Evolutionary conservation across 1,284 basidiomycete species (phyloP).

Genomic region (Peniophora sp.): DNA sequence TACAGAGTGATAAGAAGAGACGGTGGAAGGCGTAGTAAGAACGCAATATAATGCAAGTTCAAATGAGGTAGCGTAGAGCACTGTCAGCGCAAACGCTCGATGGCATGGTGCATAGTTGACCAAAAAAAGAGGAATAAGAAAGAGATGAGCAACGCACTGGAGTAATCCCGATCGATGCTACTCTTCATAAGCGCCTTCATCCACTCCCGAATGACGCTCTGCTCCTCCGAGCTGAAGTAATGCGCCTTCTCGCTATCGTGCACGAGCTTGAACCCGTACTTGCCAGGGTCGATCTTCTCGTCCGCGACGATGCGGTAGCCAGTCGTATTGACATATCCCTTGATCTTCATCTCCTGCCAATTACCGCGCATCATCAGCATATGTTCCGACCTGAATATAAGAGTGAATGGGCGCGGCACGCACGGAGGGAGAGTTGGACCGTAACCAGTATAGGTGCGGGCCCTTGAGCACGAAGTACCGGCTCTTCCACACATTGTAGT

Average conservation of each 20-base stretch:
- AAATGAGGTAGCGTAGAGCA: no score
- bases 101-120: background rate
- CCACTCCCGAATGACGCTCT: slow-evolving; percentile 83
- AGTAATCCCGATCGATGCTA: slow-evolving; percentile 90
- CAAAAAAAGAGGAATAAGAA: background rate
- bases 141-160: slow-evolving; percentile 51
- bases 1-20: background rate
- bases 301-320: slow-evolving; percentile 95
- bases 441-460: slow-evolving; percentile 79
- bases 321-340: slow-evolving; percentile 88
- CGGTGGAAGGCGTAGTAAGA: no score
- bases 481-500: slow-evolving; percentile 90
- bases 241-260: slow-evolving; percentile 87
- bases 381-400: no score
- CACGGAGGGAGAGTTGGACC: slow-evolving; percentile 62
- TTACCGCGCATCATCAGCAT: background rate
- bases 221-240: slow-evolving; percentile 88
- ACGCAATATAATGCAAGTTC: no score
- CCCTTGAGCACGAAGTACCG: slow-evolving; percentile 96
- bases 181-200: slow-evolving; percentile 99
- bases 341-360: slow-evolving; percentile 82
- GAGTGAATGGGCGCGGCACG: slow-evolving; percentile 20
- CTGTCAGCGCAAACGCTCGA: no score
- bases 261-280: slow-evolving; percentile 92
- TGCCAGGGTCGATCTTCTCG: slow-evolving; percentile 86